Evolutionary conservation across 768 basidiomycete genomes (phyloP).

Genomic region (Piloderma croceum): DNA sequence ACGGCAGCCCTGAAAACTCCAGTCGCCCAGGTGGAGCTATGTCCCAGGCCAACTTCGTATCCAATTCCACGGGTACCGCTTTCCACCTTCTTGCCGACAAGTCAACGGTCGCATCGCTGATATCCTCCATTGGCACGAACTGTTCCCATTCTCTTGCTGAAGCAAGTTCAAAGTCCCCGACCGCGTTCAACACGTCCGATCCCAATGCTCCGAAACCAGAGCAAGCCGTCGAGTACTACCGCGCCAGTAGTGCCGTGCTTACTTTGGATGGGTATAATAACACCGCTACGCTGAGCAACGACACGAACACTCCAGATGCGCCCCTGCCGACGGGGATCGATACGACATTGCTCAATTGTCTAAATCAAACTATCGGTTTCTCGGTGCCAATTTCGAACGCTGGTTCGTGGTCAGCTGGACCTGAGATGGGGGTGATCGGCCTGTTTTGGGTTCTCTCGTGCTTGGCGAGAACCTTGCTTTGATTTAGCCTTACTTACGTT

Average conservation of each 20-base stretch:
- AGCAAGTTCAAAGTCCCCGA: conserved; percentile 23
- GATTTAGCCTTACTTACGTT: too few relatives aligned
- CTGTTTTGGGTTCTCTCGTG: conserved; percentile 20
- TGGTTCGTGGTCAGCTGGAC: conserved; percentile 9
- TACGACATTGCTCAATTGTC: conserved; percentile 42
- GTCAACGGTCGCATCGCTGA: conserved; percentile 27
- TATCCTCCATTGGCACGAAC: conserved; percentile 27
- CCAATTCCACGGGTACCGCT: conserved; percentile 22
- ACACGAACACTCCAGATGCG: conserved; percentile 36
- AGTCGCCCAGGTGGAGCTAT: conserved; percentile 33
- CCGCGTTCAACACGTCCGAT: conserved; percentile 26
- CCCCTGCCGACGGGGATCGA: conserved; percentile 53
- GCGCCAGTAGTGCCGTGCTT: conserved; percentile 57
- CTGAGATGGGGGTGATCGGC: conserved; percentile 18
- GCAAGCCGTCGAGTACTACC: conserved; percentile 63
- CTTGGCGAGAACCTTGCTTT: too few relatives aligned
- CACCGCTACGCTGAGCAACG: conserved; percentile 39
- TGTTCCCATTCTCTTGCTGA: conserved; percentile 28
- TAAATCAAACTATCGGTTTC: conserved; percentile 57
- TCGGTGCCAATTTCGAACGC: conserved; percentile 50
- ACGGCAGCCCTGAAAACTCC: conserved; percentile 27
- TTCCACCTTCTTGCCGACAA: conserved; percentile 36
- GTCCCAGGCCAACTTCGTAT: conserved; percentile 24
- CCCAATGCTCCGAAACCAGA: conserved; percentile 35
- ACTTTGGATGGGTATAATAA: conserved; percentile 66